Percentiles rank a stretch among this genome's conserved stretches.
Evolutionary conservation across 768 basidiomycete species (phyloP).

Genomic region (Lactifluus volemus): DNA sequence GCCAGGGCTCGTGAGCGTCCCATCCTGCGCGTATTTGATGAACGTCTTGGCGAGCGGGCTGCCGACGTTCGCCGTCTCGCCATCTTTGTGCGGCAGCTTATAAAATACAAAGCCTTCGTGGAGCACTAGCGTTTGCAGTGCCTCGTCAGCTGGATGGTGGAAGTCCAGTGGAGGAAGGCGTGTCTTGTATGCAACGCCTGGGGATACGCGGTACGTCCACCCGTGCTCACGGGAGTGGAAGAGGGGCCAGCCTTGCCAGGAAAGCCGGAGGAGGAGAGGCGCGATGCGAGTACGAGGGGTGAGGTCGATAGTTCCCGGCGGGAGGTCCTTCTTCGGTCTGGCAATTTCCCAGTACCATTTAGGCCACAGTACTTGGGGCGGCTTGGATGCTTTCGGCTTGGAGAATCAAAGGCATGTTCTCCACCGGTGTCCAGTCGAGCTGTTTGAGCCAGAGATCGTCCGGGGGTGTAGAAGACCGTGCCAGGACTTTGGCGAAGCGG

Average conservation of each 20-base stretch:
- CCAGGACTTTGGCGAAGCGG: constrained; percentile 32
- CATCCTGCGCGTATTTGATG: constrained; percentile 80
- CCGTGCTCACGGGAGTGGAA: constrained; percentile 81
- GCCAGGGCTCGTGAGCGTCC: constrained; percentile 74
- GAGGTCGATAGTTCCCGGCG: constrained; percentile 72
- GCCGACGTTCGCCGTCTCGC: constrained; percentile 92
- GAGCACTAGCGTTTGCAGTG: constrained; percentile 41
- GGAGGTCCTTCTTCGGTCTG: constrained; percentile 56
- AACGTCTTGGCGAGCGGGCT: constrained; percentile 85
- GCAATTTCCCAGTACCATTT: constrained; percentile 95
- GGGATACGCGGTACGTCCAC: constrained; percentile 79
- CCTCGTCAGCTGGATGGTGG: constrained; percentile 52
- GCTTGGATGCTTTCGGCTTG: constrained; percentile 20
- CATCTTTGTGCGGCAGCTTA: constrained; percentile 95
- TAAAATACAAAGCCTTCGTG: constrained; percentile 59
- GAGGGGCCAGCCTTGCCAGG: constrained; percentile 83
- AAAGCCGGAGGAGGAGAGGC: constrained; percentile 76
- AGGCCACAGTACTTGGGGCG: constrained; percentile 64
- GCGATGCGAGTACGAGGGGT: constrained; percentile 77
- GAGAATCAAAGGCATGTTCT: not conserved
- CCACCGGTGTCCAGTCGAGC: constrained; percentile 54
- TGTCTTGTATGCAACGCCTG: constrained; percentile 35
- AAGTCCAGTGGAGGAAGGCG: constrained; percentile 45
- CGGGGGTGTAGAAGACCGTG: constrained; percentile 17
- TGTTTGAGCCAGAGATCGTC: constrained; percentile 52